Base-by-base conservation (phyloP, 306 rosid species). In the Senna tora region DNA sequence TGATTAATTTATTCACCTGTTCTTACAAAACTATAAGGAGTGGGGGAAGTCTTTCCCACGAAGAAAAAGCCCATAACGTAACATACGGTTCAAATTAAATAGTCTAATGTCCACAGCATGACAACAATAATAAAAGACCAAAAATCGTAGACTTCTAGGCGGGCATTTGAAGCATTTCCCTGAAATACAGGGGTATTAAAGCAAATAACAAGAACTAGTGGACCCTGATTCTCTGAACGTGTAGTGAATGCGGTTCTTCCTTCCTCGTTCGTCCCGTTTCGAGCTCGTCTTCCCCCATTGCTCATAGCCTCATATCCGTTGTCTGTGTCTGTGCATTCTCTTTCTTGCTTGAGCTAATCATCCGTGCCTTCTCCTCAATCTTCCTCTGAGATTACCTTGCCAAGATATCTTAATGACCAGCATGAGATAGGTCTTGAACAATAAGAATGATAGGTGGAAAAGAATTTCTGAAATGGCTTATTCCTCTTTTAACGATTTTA, bases 401-500 rank as follows among this genome's bases (percentile, higher is more conserved):
- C 15, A 39, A 45, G 62, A 19, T 20, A 5, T 19, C 39, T 5
- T 39, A 14, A 20, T 20, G 57, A 63, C 64, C 50, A 66, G 60
- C 14, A 72, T 76, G 81, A 56, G 69, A 76, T 80, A 56, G 66
- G 63, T 22, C 34, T 68, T 71, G 79, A 50, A 69, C 34, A 64
- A 88, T 81, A 88, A 58, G 72, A 45, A 34, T 84, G 92, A 39
- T 72, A 32, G 19, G 47, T 38, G 17, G 54, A 30, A 49, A 47
- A 60, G 72, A 68, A 34, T 79, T 16, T 30, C 58, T 38, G 75
- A 73, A 60, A 56, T 78, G 84, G 75, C 39, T 74, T 62, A 4
- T 81, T 43, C 14, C 86, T 57, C 67, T 88, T 81, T 67, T 79
- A 55, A n/a, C 79, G 72, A 67, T 87, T 80, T 49, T 81, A 7